These are phyloP conservation scores for Leishmania arabica DNA, from an alignment of 208 protist genomes.

Conservation along the genomic window DNA sequence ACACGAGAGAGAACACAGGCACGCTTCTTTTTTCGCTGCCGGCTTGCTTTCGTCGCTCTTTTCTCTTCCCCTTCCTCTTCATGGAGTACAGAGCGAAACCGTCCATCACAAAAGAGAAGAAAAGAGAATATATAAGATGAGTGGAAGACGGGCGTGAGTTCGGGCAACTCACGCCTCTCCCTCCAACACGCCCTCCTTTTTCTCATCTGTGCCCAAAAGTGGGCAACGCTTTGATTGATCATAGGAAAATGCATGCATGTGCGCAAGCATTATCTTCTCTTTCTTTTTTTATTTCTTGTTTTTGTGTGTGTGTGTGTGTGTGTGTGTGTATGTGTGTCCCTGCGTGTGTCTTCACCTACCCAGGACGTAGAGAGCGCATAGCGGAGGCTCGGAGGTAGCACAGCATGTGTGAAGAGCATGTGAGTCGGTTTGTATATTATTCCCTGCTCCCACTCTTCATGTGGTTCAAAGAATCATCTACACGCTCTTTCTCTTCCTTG, in stretches of 20 bases:
- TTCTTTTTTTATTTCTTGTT: background rate
- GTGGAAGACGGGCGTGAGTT: background rate
- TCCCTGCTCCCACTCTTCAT: background rate
- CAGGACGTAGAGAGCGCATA: background rate
- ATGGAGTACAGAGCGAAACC: background rate
- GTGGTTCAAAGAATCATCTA: background rate
- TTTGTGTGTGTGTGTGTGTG: background rate
- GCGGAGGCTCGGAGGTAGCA: background rate
- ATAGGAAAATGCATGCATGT: background rate
- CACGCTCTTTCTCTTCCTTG: background rate
- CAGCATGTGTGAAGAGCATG: background rate
- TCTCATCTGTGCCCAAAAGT: too few species aligned
- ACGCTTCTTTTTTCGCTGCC: background rate
- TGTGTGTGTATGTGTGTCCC: background rate
- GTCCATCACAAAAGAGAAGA: background rate
- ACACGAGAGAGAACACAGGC: background rate
- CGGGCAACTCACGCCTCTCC: background rate
- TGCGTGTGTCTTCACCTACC: background rate
- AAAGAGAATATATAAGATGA: background rate
- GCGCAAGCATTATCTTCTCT: background rate
- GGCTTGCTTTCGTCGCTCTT: background rate
- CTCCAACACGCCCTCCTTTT: background rate
- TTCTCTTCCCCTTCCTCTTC: background rate
- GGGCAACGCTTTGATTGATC: background rate
- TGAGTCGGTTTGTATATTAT: background rate